Evolutionary conservation across 148 eudicot species (phyloP), one percentile per base, ranked within the genome.

Genomic region (Persicaria tinctoria): DNA sequence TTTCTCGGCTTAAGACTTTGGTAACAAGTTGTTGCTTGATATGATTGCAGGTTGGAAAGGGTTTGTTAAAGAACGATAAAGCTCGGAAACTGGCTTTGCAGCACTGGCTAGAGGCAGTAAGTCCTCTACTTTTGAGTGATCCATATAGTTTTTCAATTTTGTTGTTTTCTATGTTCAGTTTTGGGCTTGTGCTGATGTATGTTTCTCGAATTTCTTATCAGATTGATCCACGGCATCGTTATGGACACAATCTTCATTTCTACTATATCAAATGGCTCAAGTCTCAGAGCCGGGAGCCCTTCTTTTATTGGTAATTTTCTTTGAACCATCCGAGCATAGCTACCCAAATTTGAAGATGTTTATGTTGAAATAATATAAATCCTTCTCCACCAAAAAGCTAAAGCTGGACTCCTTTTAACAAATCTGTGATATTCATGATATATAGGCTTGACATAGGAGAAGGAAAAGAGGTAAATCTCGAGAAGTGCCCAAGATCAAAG

Each of bases 71-170:
- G 72, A 82, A 84, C 60, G 84, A 81, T 41, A 89, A 79, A 74
- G 93, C 91, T 12, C 81, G 82, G 56, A 87, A 89, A 79, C 88
- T 89, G 68, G 91, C 93, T 73, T 72, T 89, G 51, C 91, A 86
- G 69, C 90, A 89, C 80, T 89, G 93, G 93, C 91, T 89, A n/a
- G 93, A 89, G 76, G 93, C 93, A 16, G 90, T 89, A 79, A 82
- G 90, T 83, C 66, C 56, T 47, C 46, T 54, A 41, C 56, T 59
- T 20, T 32, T 73, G 18, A 66, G 70, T 47, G 4, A 51, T n/a
- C 38, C 75, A 76, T 0, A 44, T 4, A 38, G n/a, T 5, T 23
- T 49, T 23, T 23, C 27, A 23, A 23, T 23, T 23, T 23, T 23
- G 27, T 54, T 51, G 47, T 51, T 23, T 9, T 51, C 59, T 12